phyloP scores from a whole-genome alignment of 192 early-diverging fungal genomes.

The Phycomyces nitens region DNA sequence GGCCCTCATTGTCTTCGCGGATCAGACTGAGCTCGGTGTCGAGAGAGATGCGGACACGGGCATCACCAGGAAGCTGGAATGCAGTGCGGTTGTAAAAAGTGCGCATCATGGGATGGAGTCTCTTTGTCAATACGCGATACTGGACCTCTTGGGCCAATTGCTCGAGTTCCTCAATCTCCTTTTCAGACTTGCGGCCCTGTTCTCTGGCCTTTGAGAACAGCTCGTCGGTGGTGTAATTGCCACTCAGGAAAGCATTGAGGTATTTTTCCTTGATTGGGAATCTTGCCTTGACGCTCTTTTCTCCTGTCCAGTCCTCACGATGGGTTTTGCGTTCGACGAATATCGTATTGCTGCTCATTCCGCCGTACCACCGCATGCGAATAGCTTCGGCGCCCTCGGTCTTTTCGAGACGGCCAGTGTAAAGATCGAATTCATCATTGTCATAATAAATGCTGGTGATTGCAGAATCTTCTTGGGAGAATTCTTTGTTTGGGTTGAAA shows the following conservation, averaged over 20 bases:
- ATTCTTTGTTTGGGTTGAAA: slow-evolving; percentile 78
- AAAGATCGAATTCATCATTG: slow-evolving; percentile 93
- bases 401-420: slow-evolving; percentile 88
- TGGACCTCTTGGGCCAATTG: slow-evolving; percentile 76
- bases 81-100: slow-evolving; percentile 98
- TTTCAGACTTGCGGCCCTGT: slow-evolving; percentile 74
- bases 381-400: slow-evolving; percentile 91
- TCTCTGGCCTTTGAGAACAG: slow-evolving; percentile 79
- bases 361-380: slow-evolving; percentile 96
- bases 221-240: slow-evolving; percentile 75
- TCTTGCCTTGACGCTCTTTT: slow-evolving; percentile 89
- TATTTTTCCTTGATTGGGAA: slow-evolving; percentile 97
- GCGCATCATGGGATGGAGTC: slow-evolving; percentile 80
- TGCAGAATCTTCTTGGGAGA: slow-evolving; percentile 75
- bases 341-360: slow-evolving; percentile 79
- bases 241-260: slow-evolving; percentile 84
- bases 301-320: slow-evolving; percentile 96
- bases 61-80: slow-evolving; percentile 98
- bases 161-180: slow-evolving; percentile 76
- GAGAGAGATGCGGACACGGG: slow-evolving; percentile 94
- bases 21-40: slow-evolving; percentile 97
- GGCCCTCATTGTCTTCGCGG: slow-evolving; percentile 87
- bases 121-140: slow-evolving; percentile 63
- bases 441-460: slow-evolving; percentile 97
- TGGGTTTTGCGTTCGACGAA: slow-evolving; percentile 99